phyloP scores from a whole-genome alignment of 371 early-diverging fungal species.

The Mortierella sp. region DNA sequence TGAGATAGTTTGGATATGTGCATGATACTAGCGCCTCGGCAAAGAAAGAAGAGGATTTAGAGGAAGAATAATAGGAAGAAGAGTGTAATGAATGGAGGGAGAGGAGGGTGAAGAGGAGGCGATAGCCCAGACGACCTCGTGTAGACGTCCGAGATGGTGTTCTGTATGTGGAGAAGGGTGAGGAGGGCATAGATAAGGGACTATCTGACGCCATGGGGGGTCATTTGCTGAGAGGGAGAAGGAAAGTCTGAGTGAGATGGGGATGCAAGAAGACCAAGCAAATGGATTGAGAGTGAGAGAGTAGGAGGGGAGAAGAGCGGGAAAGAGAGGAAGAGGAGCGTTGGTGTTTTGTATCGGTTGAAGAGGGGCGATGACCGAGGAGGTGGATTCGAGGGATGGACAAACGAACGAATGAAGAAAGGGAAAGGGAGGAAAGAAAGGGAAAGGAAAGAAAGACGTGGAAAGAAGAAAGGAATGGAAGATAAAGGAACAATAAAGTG shows the following conservation, averaged over 20 bases:
- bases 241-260: not conserved
- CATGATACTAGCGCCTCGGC: constrained; percentile 26
- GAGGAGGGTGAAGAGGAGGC: constrained; percentile 13
- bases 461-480: not conserved
- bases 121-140: not conserved
- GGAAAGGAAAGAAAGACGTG: not conserved
- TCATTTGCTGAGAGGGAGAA: not conserved
- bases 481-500: not conserved
- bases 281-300: not conserved
- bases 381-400: constrained; percentile 5
- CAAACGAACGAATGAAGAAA: not conserved
- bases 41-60: not conserved
- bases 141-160: not conserved
- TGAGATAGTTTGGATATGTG: constrained; percentile 36
- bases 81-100: constrained; percentile 10
- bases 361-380: not conserved
- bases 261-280: not conserved
- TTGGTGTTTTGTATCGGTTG: not conserved
- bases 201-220: constrained; percentile 10
- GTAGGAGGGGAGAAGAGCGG: not conserved
- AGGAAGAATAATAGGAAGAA: not conserved
- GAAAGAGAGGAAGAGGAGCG: not conserved
- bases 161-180: not conserved
- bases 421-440: not conserved
- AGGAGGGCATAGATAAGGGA: not conserved